These are phyloP conservation scores for Microbotryum scabiosae DNA, from an alignment of 1,284 basidiomycete genomes.

Conservation along the genomic window DNA sequence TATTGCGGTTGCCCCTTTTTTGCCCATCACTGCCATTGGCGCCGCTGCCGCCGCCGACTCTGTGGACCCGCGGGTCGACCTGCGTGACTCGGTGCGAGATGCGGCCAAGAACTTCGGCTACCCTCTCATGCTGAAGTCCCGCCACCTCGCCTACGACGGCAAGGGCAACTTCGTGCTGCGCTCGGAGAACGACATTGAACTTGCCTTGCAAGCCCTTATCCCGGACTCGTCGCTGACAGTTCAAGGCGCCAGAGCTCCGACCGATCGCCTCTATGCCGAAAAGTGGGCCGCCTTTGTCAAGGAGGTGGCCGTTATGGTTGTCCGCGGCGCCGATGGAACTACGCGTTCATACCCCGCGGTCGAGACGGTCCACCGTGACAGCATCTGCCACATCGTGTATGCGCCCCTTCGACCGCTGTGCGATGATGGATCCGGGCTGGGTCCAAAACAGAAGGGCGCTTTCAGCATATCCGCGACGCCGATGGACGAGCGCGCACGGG, in stretches of 20 bases:
- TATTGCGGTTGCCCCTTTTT: slow-evolving; percentile 67
- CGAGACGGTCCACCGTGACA: slow-evolving; percentile 91
- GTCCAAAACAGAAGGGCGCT: slow-evolving; percentile 13
- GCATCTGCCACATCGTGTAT: slow-evolving; percentile 86
- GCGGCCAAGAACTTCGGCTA: slow-evolving; percentile 59
- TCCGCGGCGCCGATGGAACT: slow-evolving; percentile 65
- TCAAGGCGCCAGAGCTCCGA: neutral
- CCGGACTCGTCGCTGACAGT: slow-evolving; percentile 16
- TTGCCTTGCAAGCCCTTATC: slow-evolving; percentile 52
- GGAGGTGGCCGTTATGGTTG: slow-evolving; percentile 97
- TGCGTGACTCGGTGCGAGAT: slow-evolving; percentile 49
- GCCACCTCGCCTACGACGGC: slow-evolving; percentile 92
- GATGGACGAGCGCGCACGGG: slow-evolving; percentile 53
- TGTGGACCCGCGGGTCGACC: slow-evolving; percentile 39
- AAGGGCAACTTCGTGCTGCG: slow-evolving; percentile 81
- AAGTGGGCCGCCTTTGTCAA: slow-evolving; percentile 82
- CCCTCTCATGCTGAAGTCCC: slow-evolving; percentile 92
- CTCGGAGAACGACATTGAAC: slow-evolving; percentile 48
- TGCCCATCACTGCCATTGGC: slow-evolving; percentile 23
- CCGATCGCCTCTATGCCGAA: slow-evolving; percentile 75
- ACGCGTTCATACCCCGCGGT: slow-evolving; percentile 83
- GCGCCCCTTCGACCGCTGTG: slow-evolving; percentile 58
- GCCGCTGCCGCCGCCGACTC: slow-evolving; percentile 22
- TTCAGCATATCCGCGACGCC: slow-evolving; percentile 7
- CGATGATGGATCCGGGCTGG: slow-evolving; percentile 9